A percentile compares a stretch with the other conserved stretches of the same genome.
phyloP scores from a whole-genome alignment of 495 filamentous ascomycete species.

The Penicillium turbatum region DNA sequence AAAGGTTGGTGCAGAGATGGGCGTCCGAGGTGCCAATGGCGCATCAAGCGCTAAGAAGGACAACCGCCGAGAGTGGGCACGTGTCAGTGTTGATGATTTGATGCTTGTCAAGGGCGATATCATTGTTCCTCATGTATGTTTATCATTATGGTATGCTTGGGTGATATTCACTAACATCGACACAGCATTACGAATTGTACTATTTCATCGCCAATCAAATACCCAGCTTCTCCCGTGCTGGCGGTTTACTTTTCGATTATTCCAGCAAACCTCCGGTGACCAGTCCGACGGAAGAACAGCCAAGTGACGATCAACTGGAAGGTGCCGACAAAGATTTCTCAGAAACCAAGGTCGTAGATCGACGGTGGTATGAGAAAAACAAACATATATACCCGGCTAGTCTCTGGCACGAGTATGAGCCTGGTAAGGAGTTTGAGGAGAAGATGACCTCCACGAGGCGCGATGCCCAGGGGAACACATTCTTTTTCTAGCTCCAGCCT shows the following conservation, averaged over 20 bases:
- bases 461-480: slow-evolving; percentile 84
- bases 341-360: slow-evolving; percentile 91
- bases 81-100: slow-evolving; percentile 92
- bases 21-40: slow-evolving; percentile 56
- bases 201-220: slow-evolving; percentile 93
- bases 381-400: slow-evolving; percentile 98
- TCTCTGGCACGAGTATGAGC: slow-evolving; percentile 93
- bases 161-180: slow-evolving; percentile 16
- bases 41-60: slow-evolving; percentile 54
- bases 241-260: slow-evolving; percentile 70
- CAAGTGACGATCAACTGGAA: slow-evolving; percentile 57
- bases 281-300: slow-evolving; percentile 35
- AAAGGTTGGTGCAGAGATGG: slow-evolving; percentile 82
- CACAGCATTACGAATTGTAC: slow-evolving; percentile 91
- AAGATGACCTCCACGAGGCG: slow-evolving; percentile 61
- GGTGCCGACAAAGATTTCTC: slow-evolving; percentile 74
- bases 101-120: slow-evolving; percentile 89
- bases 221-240: slow-evolving; percentile 55
- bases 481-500: slow-evolving; percentile 67
- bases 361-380: slow-evolving; percentile 93
- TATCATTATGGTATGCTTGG: background rate
- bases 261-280: slow-evolving; percentile 50
- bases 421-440: slow-evolving; percentile 75
- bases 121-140: slow-evolving; percentile 88
- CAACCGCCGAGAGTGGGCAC: slow-evolving; percentile 79